A percentile compares a stretch with the other conserved stretches of the same genome.
phyloP scores from a whole-genome alignment of 257 asterid genomes.

The Fraxinus americana region DNA sequence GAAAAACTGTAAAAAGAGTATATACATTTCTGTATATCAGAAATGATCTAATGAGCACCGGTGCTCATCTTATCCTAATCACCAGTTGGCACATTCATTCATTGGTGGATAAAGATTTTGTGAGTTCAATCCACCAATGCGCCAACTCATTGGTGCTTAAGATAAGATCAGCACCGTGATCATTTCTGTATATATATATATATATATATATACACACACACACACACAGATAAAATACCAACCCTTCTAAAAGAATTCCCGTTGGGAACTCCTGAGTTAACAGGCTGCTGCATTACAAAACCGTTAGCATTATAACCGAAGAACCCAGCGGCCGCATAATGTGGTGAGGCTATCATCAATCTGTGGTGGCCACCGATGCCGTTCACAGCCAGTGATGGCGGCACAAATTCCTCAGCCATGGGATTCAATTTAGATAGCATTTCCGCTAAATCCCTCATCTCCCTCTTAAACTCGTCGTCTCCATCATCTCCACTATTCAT shows the following conservation, averaged over 20 bases:
- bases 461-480: constrained; percentile 66
- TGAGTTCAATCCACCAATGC: too few species aligned
- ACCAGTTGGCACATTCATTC: too few species aligned
- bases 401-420: constrained; percentile 77
- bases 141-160: too few species aligned
- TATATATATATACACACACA: too few species aligned
- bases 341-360: constrained; percentile 37
- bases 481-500: constrained; percentile 33
- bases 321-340: constrained; percentile 46
- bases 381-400: constrained; percentile 48
- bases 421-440: constrained; percentile 71
- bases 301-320: constrained; percentile 63
- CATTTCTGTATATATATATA: too few species aligned
- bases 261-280: constrained; percentile 47
- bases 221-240: constrained; percentile 21
- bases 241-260: constrained; percentile 73
- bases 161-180: too few species aligned
- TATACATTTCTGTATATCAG: too few species aligned
- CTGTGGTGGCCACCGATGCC: constrained; percentile 40
- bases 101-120: too few species aligned
- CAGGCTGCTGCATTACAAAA: constrained; percentile 55
- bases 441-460: constrained; percentile 70
- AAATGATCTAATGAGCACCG: too few species aligned
- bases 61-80: too few species aligned
- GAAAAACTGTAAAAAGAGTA: neutral